These are phyloP conservation scores for Aphanocladium album DNA, from an alignment of 2,329 filamentous ascomycete species.

Conservation along the genomic window DNA sequence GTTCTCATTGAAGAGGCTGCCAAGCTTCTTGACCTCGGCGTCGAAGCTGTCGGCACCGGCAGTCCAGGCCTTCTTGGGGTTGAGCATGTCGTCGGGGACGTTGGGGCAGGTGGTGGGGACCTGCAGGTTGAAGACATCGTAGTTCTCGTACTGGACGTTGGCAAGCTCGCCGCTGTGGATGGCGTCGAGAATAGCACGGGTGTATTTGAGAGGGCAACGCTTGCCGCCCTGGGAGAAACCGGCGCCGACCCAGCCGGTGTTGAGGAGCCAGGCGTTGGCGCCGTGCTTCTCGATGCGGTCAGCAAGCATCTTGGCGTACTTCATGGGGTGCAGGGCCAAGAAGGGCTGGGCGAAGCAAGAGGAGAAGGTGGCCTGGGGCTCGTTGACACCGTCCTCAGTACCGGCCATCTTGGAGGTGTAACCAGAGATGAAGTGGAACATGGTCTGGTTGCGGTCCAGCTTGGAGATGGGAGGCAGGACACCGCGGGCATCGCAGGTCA, in stretches of 20 bases:
- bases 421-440: slow-evolving; percentile 99
- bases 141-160: slow-evolving; percentile 87
- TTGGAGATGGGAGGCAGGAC: slow-evolving; percentile 97
- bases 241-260: slow-evolving; percentile 96
- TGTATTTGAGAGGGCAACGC: slow-evolving; percentile 98
- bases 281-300: slow-evolving; percentile 96
- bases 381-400: slow-evolving; percentile 93
- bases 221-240: slow-evolving; percentile 87
- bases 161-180: slow-evolving; percentile 97
- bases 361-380: slow-evolving; percentile 98
- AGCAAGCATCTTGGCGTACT: slow-evolving; percentile 96
- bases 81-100: slow-evolving; percentile 87
- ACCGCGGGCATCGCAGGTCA: slow-evolving; percentile 96
- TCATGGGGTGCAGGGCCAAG: slow-evolving; percentile 97
- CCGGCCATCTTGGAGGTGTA: slow-evolving; percentile 99
- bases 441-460: slow-evolving; percentile 88
- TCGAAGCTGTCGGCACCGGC: slow-evolving; percentile 76
- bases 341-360: slow-evolving; percentile 99
- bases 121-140: slow-evolving; percentile 93
- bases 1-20: slow-evolving; percentile 87
- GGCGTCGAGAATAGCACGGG: slow-evolving; percentile 93
- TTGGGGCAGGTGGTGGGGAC: slow-evolving; percentile 89
- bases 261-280: slow-evolving; percentile 95
- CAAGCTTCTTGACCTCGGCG: slow-evolving; percentile 85
- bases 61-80: slow-evolving; percentile 91